Evolutionary conservation across 441 rosid genomes (phyloP).

Genomic region (California macrophylla): DNA sequence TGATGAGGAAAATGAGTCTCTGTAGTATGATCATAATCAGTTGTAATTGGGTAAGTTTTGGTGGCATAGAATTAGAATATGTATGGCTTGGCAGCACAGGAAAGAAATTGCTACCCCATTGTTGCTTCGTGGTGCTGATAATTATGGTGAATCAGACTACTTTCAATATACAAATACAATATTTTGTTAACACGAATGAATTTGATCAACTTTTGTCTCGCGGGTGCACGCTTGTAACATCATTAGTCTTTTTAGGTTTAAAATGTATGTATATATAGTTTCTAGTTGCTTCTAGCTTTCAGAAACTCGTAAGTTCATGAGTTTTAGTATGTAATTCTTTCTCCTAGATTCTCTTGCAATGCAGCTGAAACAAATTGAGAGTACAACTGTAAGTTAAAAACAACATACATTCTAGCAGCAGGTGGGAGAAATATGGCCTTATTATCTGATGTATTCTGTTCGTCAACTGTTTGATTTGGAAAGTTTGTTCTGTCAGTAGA

Average conservation of each 20-base stretch:
- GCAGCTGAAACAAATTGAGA: not conserved
- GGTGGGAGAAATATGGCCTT: not conserved
- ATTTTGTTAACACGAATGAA: not conserved
- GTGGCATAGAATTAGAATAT: not conserved
- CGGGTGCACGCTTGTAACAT: not conserved
- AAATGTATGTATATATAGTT: not conserved
- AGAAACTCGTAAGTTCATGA: not conserved
- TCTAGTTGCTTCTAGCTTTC: not conserved
- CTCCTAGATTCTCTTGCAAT: not conserved
- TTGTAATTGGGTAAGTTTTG: not conserved
- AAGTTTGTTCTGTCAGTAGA: constrained; percentile 2
- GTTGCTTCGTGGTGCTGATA: not conserved
- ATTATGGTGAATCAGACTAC: not conserved
- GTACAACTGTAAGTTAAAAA: not conserved
- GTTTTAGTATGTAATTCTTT: not conserved
- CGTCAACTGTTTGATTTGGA: not conserved
- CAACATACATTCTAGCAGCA: not conserved
- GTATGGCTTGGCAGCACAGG: not conserved
- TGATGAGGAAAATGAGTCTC: not conserved
- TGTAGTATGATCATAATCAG: not conserved
- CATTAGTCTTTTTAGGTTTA: not conserved
- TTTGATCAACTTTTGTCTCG: not conserved
- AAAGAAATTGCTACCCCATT: not conserved
- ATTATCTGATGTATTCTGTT: not conserved
- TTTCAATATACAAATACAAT: not conserved